Base-by-base conservation (phyloP, 2,329 filamentous ascomycete species). In the Drechslera avenae region DNA sequence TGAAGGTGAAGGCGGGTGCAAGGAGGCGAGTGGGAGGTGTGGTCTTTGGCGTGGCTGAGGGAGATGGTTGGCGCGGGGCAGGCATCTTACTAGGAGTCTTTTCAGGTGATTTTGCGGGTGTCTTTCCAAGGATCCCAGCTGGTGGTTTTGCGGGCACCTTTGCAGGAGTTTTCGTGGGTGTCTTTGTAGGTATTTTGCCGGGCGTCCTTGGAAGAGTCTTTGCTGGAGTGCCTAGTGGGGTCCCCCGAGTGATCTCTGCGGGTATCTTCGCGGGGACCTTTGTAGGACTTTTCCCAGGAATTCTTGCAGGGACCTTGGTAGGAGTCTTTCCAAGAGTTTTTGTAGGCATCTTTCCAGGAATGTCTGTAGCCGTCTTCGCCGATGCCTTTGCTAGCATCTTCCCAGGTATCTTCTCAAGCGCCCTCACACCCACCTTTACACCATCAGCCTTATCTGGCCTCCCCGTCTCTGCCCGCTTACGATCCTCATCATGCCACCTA, bases 401-500 rank as follows among this genome's bases (percentile, higher is more conserved):
- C 14, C 23, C 12, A 7, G 44, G 14, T 1, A 37, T 28, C 14
- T 50, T 54, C 42, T 31, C 53, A 10, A 39, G 26, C 26, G 10
- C 26, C 26, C 26, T 28, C 26, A 13, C 7, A 13, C 10, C 26
- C 10, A 28, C 26, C 9, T 28, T 32, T 37, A 41, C 26, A n/a
- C 36, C 52, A 1, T 14, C 18, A 3, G 45, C 31, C 10, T 44
- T 39, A 3, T 19, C 19, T 1, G 41, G 37, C 16, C 32, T 13
- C 16, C 33, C 19, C 13, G 6, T 21, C 1, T 28, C n/a, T 5
- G 50, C 16, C 6, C 39, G 53, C 26, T 52, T 39, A 8, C 40
- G 18, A 12, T 53, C 46, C 14, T 54, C 53, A 12, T 17, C 48
- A 13, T 63, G 53, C 61, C 61, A 64, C 35, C 43, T n/a, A 1